phyloP scores from a whole-genome alignment of 2,329 filamentous ascomycete genomes.

The Cordyceps fumosorosea region DNA sequence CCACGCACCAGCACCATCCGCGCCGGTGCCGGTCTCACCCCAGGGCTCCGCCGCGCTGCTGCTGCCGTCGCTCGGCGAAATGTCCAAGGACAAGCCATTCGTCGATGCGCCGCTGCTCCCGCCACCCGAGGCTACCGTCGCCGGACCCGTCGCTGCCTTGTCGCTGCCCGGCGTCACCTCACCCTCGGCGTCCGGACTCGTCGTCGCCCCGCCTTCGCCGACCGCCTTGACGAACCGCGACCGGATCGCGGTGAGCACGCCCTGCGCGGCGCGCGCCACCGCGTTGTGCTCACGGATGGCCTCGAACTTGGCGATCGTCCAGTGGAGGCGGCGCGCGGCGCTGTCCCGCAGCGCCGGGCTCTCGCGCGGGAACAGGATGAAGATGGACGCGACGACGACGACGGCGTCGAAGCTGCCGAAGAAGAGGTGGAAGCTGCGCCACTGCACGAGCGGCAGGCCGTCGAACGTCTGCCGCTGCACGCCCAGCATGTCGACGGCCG shows the following conservation, averaged over 20 bases:
- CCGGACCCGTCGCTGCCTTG: constrained; percentile 2
- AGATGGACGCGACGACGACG: constrained; percentile 53
- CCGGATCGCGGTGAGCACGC: constrained; percentile 49
- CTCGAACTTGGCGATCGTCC: constrained; percentile 52
- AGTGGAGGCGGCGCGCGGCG: constrained; percentile 50
- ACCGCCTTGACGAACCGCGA: constrained; percentile 47
- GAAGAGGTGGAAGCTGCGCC: constrained; percentile 47
- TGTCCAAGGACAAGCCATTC: constrained; percentile 1
- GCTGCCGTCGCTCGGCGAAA: constrained; percentile 11
- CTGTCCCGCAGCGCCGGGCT: constrained; percentile 40
- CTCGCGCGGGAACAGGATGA: constrained; percentile 53
- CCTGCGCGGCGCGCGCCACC: constrained; percentile 47
- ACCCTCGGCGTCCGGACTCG: neutral
- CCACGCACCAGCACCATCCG: constrained; percentile 4
- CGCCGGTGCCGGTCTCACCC: neutral
- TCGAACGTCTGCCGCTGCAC: constrained; percentile 46
- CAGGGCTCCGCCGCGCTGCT: neutral
- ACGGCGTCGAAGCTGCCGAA: constrained; percentile 60
- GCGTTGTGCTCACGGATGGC: constrained; percentile 47
- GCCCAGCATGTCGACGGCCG: constrained; percentile 49
- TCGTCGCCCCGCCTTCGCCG: constrained; percentile 19
- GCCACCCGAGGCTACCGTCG: neutral
- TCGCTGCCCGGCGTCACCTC: neutral
- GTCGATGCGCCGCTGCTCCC: neutral
- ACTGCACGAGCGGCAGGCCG: constrained; percentile 43